These are phyloP conservation scores for Naganishia liquefaciens DNA, from an alignment of 1,284 basidiomycete genomes.

Conservation along the genomic window DNA sequence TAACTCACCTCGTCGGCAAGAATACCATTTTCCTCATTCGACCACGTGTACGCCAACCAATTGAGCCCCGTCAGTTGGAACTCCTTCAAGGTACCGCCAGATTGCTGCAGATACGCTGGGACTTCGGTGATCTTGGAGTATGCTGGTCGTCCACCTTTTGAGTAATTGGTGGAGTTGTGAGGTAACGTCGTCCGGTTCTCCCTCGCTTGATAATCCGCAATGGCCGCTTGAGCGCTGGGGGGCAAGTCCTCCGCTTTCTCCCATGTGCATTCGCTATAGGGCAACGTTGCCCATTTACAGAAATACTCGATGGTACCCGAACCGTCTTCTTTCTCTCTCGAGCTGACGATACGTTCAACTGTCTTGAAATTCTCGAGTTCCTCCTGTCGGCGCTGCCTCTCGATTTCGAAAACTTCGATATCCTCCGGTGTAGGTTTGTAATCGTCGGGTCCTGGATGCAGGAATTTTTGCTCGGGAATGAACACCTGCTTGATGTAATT, in stretches of 20 bases:
- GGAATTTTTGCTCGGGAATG: constrained; percentile 69
- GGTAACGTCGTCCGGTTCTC: constrained; percentile 81
- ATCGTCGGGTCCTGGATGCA: constrained; percentile 57
- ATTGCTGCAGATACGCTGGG: constrained; percentile 77
- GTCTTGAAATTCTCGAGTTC: constrained; percentile 86
- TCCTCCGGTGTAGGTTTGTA: constrained; percentile 80
- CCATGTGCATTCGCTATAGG: constrained; percentile 97
- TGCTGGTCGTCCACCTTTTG: constrained; percentile 68
- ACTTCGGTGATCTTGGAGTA: constrained; percentile 88
- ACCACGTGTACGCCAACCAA: constrained; percentile 97
- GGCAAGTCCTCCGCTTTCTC: constrained; percentile 80
- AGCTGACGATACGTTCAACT: constrained; percentile 86
- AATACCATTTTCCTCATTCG: constrained; percentile 92
- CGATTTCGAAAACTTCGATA: constrained; percentile 80
- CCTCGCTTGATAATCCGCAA: constrained; percentile 76
- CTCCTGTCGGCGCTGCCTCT: constrained; percentile 85
- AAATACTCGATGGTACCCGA: constrained; percentile 79
- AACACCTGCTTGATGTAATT: constrained; percentile 91
- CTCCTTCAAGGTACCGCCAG: constrained; percentile 87
- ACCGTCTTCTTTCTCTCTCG: constrained; percentile 66
- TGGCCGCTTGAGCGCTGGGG: constrained; percentile 62
- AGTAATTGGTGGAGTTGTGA: constrained; percentile 75
- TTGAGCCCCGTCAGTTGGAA: constrained; percentile 98
- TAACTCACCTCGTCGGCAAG: constrained; percentile 82
- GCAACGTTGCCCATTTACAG: constrained; percentile 95